A percentile compares a stretch with the other conserved stretches of the same genome.
These are phyloP conservation scores for Ustilago cynodontis DNA, from an alignment of 1,284 basidiomycete species.

Conservation along the genomic window DNA sequence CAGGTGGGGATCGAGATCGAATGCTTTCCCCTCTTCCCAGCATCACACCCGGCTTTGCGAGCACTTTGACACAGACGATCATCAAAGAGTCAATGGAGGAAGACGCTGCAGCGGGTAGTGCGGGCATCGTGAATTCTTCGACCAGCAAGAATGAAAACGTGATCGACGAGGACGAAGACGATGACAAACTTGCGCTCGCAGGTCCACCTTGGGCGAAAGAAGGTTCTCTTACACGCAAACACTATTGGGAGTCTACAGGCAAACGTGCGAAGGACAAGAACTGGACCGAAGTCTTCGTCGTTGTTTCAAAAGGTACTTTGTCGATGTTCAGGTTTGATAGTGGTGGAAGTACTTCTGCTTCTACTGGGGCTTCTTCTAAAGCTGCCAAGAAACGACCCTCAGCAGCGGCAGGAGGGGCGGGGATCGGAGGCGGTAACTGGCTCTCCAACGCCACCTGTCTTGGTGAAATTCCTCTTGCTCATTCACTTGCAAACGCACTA, in stretches of 20 bases:
- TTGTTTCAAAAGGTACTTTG: slow-evolving; percentile 90
- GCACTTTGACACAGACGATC: slow-evolving; percentile 93
- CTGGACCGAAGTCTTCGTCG: slow-evolving; percentile 92
- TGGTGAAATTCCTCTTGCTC: slow-evolving; percentile 84
- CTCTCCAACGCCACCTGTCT: slow-evolving; percentile 85
- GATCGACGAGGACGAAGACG: slow-evolving; percentile 69
- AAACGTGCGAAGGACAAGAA: slow-evolving; percentile 85
- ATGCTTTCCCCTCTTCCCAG: slow-evolving; percentile 16
- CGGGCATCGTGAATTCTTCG: slow-evolving; percentile 69
- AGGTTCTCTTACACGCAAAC: slow-evolving; percentile 91
- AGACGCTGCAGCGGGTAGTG: slow-evolving; percentile 72
- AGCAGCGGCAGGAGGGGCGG: background rate
- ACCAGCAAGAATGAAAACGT: slow-evolving; percentile 58
- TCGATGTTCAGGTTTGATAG: slow-evolving; percentile 80
- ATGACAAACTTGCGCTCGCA: slow-evolving; percentile 92
- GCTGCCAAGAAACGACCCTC: slow-evolving; percentile 11
- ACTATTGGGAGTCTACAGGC: slow-evolving; percentile 87
- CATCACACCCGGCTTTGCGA: slow-evolving; percentile 87
- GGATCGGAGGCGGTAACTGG: slow-evolving; percentile 97
- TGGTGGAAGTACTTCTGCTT: slow-evolving; percentile 8
- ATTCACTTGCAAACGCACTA: slow-evolving; percentile 86
- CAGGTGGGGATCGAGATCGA: slow-evolving; percentile 17
- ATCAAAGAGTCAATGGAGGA: slow-evolving; percentile 94
- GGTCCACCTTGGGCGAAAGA: slow-evolving; percentile 99
- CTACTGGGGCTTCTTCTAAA: slow-evolving; percentile 3